Conservation (phyloP, 345 rosid species). For the Kernera saxatilis region DNA sequence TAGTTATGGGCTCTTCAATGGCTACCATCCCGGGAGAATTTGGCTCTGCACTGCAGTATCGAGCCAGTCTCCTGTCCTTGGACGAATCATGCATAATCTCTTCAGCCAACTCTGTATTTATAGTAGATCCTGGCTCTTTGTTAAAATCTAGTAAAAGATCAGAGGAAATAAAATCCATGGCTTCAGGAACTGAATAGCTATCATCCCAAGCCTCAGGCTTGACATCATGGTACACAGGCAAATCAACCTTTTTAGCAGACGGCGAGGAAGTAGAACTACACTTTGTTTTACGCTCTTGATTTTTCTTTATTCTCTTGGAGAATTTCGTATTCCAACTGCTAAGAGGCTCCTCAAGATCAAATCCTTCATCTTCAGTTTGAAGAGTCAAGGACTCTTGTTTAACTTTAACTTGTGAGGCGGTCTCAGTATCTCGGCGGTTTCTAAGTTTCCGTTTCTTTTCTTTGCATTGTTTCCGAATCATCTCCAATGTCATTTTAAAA, state of each 20-base stretch:
- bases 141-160: conserved; percentile 19
- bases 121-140: conserved; percentile 19
- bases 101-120: conserved; percentile 8
- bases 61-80: background rate
- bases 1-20: conserved; percentile 18
- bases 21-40: conserved; percentile 7
- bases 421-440: conserved; percentile 9
- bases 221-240: conserved; percentile 20
- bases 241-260: background rate
- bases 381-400: conserved; percentile 20
- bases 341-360: conserved; percentile 51
- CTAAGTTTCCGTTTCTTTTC: conserved; percentile 50
- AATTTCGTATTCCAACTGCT: conserved; percentile 41
- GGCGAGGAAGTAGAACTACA: background rate
- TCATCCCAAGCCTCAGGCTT: conserved; percentile 42
- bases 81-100: conserved; percentile 4
- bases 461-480: conserved; percentile 46
- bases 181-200: conserved; percentile 29
- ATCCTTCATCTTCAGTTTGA: conserved; percentile 31
- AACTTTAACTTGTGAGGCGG: conserved; percentile 1
- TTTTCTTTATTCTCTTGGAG: conserved; percentile 34
- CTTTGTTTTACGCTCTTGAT: conserved; percentile 29
- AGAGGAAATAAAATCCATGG: background rate
- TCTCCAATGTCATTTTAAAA: conserved; percentile 47
- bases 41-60: background rate